These are phyloP conservation scores for Cryptococcus maquisensis DNA, from an alignment of 1,284 basidiomycete species.

Conservation along the genomic window DNA sequence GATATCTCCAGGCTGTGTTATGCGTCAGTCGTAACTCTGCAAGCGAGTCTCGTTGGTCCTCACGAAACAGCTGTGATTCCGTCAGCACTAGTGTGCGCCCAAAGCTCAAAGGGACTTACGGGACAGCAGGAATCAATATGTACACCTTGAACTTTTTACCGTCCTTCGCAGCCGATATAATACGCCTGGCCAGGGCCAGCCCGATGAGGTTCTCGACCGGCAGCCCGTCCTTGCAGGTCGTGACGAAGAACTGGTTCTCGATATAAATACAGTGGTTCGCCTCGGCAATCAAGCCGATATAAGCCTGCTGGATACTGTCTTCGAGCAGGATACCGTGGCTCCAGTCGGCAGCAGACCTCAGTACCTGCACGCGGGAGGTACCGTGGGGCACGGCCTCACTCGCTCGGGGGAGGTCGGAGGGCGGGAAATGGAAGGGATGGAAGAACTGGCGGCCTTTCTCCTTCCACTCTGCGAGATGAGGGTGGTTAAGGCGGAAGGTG, in stretches of 20 bases:
- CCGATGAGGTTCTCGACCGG: slow-evolving; percentile 76
- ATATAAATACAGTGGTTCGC: slow-evolving; percentile 86
- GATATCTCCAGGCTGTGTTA: slow-evolving; percentile 62
- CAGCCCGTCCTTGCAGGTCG: slow-evolving; percentile 58
- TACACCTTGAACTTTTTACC: slow-evolving; percentile 72
- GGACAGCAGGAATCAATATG: slow-evolving; percentile 66
- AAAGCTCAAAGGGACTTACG: slow-evolving; percentile 22
- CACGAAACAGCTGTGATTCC: slow-evolving; percentile 35
- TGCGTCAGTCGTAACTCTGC: slow-evolving; percentile 25
- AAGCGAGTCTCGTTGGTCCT: slow-evolving; percentile 7
- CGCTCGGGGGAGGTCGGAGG: slow-evolving; percentile 35
- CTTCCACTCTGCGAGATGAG: slow-evolving; percentile 20
- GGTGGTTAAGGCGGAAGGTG: slow-evolving; percentile 43
- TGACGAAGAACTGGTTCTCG: slow-evolving; percentile 93
- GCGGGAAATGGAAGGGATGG: slow-evolving; percentile 48
- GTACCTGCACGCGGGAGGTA: slow-evolving; percentile 36
- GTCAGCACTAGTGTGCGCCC: neutral
- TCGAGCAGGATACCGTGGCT: slow-evolving; percentile 83
- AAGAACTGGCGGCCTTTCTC: slow-evolving; percentile 38
- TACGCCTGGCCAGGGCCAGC: slow-evolving; percentile 72
- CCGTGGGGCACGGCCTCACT: slow-evolving; percentile 41
- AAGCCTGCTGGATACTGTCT: slow-evolving; percentile 74
- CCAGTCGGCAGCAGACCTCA: slow-evolving; percentile 74
- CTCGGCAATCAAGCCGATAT: slow-evolving; percentile 75
- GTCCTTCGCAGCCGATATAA: slow-evolving; percentile 67